These are phyloP conservation scores for Lipomyces kockii DNA, from an alignment of 805 yeast species.

Conservation along the genomic window DNA sequence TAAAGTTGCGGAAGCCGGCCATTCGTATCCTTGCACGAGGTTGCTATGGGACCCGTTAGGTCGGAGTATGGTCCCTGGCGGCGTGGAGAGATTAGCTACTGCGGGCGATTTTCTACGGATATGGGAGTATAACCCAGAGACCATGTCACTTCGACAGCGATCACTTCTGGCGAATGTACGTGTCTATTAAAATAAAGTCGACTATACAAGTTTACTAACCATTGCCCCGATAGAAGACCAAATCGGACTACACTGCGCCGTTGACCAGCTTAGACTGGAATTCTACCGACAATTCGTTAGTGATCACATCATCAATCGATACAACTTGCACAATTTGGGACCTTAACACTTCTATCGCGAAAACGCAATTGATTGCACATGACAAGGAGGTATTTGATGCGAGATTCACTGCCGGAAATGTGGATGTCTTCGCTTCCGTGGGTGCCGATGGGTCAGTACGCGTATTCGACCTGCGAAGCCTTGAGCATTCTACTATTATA, in stretches of 20 bases:
- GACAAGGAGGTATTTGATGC: slow-evolving; percentile 95
- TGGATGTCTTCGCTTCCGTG: slow-evolving; percentile 83
- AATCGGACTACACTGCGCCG: slow-evolving; percentile 69
- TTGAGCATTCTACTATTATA: slow-evolving; percentile 92
- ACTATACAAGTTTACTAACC: background rate
- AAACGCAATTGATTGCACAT: slow-evolving; percentile 94
- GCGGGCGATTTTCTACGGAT: slow-evolving; percentile 73
- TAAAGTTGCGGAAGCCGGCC: slow-evolving; percentile 56
- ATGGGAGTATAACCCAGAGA: slow-evolving; percentile 55
- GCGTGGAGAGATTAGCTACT: slow-evolving; percentile 60
- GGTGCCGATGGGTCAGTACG: slow-evolving; percentile 96
- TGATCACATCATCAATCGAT: slow-evolving; percentile 87
- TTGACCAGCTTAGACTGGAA: slow-evolving; percentile 96
- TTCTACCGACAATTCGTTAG: slow-evolving; percentile 63
- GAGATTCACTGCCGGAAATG: slow-evolving; percentile 72
- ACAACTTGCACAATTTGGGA: slow-evolving; percentile 99
- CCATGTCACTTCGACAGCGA: slow-evolving; percentile 48
- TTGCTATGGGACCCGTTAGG: slow-evolving; percentile 70
- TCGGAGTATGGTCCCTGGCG: slow-evolving; percentile 35
- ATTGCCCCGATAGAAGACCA: slow-evolving; percentile 41
- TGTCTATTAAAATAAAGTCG: background rate
- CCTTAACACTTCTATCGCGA: slow-evolving; percentile 66
- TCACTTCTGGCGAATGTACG: slow-evolving; percentile 46
- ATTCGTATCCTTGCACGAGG: slow-evolving; percentile 72
- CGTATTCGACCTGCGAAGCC: slow-evolving; percentile 76